These are phyloP conservation scores for Wickerhamiella alocasiicola DNA, from an alignment of 805 yeast species.

Conservation along the genomic window DNA sequence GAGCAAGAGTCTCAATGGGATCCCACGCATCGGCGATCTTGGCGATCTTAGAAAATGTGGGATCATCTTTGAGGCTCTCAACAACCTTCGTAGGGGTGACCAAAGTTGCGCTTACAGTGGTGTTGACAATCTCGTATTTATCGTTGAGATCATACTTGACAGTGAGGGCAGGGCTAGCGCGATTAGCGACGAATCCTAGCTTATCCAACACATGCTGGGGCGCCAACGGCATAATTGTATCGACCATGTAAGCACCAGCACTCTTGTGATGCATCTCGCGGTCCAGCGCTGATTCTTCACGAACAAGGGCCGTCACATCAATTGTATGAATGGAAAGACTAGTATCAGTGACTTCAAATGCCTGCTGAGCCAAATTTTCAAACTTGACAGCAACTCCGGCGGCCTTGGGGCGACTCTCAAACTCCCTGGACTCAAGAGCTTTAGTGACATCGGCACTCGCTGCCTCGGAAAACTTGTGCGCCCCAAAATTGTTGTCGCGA, in stretches of 20 bases:
- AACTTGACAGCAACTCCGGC: constrained; percentile 43
- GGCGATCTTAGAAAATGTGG: constrained; percentile 2
- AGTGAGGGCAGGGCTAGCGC: constrained; percentile 54
- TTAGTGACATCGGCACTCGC: constrained; percentile 31
- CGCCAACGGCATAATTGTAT: constrained; percentile 56
- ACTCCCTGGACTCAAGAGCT: constrained; percentile 15
- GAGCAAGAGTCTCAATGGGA: background rate
- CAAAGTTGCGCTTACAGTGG: constrained; percentile 63
- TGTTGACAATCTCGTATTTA: constrained; percentile 56
- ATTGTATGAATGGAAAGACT: constrained; percentile 72
- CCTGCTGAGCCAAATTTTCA: constrained; percentile 54
- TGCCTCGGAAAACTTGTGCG: constrained; percentile 33
- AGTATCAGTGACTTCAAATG: constrained; percentile 61
- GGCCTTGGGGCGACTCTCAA: constrained; percentile 5
- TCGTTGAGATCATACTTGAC: constrained; percentile 73
- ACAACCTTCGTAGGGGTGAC: constrained; percentile 52
- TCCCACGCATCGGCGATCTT: constrained; percentile 11
- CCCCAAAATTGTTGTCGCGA: constrained; percentile 45
- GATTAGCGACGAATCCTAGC: constrained; percentile 41
- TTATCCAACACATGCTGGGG: constrained; percentile 32
- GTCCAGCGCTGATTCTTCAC: constrained; percentile 65
- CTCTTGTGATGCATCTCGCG: constrained; percentile 85
- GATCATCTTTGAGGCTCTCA: constrained; percentile 25
- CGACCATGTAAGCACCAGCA: constrained; percentile 64
- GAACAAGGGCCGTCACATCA: constrained; percentile 63